These are phyloP conservation scores for Ilex asprella DNA, from an alignment of 257 asterid species.

Conservation along the genomic window DNA sequence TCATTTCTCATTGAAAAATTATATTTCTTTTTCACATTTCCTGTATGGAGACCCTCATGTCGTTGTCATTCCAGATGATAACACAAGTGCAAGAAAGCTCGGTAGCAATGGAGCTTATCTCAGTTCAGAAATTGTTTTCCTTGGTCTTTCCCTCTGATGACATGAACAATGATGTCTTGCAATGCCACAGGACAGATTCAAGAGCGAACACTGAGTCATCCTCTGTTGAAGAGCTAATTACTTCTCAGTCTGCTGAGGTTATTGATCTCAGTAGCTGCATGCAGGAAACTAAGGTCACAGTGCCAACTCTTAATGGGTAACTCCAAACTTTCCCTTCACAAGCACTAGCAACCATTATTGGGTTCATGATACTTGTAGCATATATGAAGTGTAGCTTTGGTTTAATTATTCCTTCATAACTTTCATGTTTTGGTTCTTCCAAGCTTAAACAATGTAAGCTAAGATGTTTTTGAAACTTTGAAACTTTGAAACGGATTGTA, in stretches of 20 bases:
- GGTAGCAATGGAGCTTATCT: slow-evolving; percentile 38
- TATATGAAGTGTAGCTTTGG: no score
- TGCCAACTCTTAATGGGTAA: slow-evolving; percentile 90
- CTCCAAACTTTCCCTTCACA: background rate
- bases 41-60: background rate
- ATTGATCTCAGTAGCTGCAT: slow-evolving; percentile 71
- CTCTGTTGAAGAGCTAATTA: slow-evolving; percentile 17
- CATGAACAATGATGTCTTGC: slow-evolving; percentile 25
- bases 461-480: no score
- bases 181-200: slow-evolving; percentile 13
- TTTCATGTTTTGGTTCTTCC: no score
- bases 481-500: no score
- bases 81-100: slow-evolving; percentile 27
- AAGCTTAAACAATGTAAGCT: no score
- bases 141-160: slow-evolving; percentile 31
- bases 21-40: background rate
- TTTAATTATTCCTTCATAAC: no score
- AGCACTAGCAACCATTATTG: background rate
- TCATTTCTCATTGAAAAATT: slow-evolving; percentile 7
- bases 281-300: slow-evolving; percentile 56
- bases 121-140: slow-evolving; percentile 60
- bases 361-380: no score
- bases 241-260: slow-evolving; percentile 32
- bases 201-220: slow-evolving; percentile 10
- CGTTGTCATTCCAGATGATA: slow-evolving; percentile 36